Percentiles rank a stretch among this genome's conserved stretches.
Conservation (phyloP, 2,329 filamentous ascomycete genomes). For the Teratosphaeria nubilosa region DNA sequence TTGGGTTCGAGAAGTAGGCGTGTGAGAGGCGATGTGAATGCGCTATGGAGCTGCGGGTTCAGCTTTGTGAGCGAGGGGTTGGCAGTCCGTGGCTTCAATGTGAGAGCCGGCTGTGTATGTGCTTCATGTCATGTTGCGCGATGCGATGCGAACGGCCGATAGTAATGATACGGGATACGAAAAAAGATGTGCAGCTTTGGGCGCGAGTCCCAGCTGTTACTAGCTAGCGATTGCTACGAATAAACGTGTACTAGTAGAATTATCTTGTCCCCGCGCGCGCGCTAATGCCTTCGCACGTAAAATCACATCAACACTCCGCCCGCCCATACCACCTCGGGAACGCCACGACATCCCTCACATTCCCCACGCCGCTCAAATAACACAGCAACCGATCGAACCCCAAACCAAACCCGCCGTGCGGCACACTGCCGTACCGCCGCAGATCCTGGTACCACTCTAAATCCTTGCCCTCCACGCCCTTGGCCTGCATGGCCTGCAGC, state of each 20-base stretch:
- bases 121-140: too few relatives aligned
- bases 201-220: neutral
- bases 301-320: conserved; percentile 24
- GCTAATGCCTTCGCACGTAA: too few relatives aligned
- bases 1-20: conserved; percentile 48
- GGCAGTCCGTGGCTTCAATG: neutral
- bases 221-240: neutral
- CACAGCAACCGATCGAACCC: conserved; percentile 80
- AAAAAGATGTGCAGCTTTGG: neutral
- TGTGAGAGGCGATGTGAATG: neutral
- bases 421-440: conserved; percentile 79
- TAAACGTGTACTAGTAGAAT: neutral
- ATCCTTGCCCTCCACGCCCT: conserved; percentile 42
- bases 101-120: neutral
- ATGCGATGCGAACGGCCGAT: neutral
- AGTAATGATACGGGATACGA: neutral
- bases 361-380: conserved; percentile 72
- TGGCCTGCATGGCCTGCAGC: conserved; percentile 58
- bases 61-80: neutral
- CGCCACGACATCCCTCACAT: conserved; percentile 73
- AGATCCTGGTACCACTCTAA: conserved; percentile 84
- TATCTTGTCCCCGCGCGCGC: too few relatives aligned
- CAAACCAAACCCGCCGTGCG: conserved; percentile 82
- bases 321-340: conserved; percentile 65
- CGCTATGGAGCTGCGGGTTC: neutral